Percentiles rank a stretch among this genome's conserved stretches.
phyloP scores from a whole-genome alignment of 1,284 basidiomycete genomes.

The Lentinula novae-zelandiae region DNA sequence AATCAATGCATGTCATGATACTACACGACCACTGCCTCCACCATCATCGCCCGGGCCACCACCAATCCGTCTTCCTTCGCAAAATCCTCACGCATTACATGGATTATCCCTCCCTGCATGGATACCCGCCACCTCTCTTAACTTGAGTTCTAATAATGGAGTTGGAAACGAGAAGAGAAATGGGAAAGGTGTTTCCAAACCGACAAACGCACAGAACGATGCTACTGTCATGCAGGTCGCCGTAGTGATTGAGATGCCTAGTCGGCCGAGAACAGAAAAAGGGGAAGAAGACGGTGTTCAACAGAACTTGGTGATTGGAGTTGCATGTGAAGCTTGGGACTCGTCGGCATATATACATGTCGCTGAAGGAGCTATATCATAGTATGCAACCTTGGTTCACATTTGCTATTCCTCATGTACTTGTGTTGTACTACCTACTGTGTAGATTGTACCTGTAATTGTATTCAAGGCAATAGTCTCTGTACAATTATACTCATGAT shows the following conservation, averaged over 20 bases:
- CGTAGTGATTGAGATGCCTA: conserved; percentile 31
- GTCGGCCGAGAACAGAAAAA: conserved; percentile 1
- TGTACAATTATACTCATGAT: no score
- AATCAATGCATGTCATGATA: not conserved
- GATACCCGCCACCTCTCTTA: not conserved
- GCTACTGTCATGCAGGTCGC: conserved; percentile 23
- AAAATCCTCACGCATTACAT: conserved; percentile 12
- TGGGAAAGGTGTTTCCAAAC: conserved; percentile 3
- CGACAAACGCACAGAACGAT: conserved; percentile 12
- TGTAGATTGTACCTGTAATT: no score
- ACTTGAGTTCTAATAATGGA: not conserved
- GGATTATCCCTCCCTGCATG: conserved; percentile 14
- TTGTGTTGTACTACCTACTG: no score
- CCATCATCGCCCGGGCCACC: not conserved
- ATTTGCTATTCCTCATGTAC: no score
- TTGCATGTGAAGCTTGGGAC: not conserved
- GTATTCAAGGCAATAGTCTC: no score
- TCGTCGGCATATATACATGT: not conserved
- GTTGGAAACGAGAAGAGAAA: conserved; percentile 15
- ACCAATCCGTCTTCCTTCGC: conserved; percentile 7
- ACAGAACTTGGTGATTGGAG: conserved; percentile 3
- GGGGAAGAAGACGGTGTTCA: not conserved
- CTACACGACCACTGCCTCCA: not conserved
- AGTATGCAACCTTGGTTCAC: no score
- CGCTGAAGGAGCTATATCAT: not conserved